Base-by-base conservation (phyloP, 306 rosid species). In the Fagus crenata region DNA sequence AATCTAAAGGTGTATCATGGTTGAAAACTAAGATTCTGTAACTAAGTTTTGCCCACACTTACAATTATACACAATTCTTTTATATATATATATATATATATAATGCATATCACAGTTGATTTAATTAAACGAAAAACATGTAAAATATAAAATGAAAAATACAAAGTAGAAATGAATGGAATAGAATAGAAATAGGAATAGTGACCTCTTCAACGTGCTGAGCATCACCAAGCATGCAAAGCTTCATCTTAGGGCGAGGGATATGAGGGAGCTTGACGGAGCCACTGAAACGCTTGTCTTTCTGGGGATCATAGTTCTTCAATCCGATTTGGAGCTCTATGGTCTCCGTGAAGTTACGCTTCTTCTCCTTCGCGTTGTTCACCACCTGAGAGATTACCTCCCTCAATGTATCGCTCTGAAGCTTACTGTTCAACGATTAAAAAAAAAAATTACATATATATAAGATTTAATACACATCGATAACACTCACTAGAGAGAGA, bases 201-300 rank as follows among this genome's bases (percentile, higher is more conserved):
- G 55, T 79, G 2, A 92, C 97, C 97, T 92, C 97, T 72, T 92
- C 97, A 36, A 92, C 96, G 54, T 92, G 97, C 72, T 87, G 93
- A 46, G 97, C 97, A 83, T 92, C 97, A 31, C 97, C 97, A 53
- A 92, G 96, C 97, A 92, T 92, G 80, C 97, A 92, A 7, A 92
- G 81, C 69, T 87, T 92, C 97, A 92, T 92, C 85, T 90, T 90
- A 6, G 97, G 97, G 7, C 97, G 87, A 43, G 97, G 97, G 9
- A 92, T 92, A 77, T 92, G 93, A 0, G 96, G 97, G 85, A 92
- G 77, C 77, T 86, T 90, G 6, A 92, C 96, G 12, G 96, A 90
- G 31, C 96, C 97, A 53, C 96, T 90, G 64, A 92, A 92, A 42
- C 97, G 93, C 85, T 92, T 92, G 67, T 92, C 97, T 83, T 92